A percentile compares a stretch with the other conserved stretches of the same genome.
Conservation (phyloP, 805 yeast species). For the Candida odintsovae region DNA sequence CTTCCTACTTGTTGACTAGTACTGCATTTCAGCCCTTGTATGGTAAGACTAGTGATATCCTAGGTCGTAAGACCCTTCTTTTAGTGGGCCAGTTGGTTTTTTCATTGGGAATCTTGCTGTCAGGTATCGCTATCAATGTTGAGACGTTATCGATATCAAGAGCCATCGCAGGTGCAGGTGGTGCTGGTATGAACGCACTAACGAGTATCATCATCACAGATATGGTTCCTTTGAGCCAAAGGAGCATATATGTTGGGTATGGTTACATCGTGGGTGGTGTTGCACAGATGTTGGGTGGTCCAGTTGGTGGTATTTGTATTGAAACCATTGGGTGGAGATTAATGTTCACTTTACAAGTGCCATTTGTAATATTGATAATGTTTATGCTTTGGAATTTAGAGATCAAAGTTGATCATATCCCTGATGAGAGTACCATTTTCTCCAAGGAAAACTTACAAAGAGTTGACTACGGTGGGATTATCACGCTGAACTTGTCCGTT, state of each 20-base stretch:
- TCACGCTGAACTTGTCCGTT: constrained; percentile 28
- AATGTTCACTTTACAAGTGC: constrained; percentile 38
- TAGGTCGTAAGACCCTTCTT: constrained; percentile 45
- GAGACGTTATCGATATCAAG: constrained; percentile 42
- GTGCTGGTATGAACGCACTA: constrained; percentile 48
- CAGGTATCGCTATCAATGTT: constrained; percentile 36
- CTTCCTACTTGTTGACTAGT: constrained; percentile 61
- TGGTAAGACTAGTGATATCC: constrained; percentile 64
- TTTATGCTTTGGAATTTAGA: constrained; percentile 26
- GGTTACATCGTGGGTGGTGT: constrained; percentile 33
- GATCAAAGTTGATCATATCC: constrained; percentile 23
- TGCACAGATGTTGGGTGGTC: constrained; percentile 39
- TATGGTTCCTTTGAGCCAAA: constrained; percentile 44
- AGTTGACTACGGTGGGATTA: constrained; percentile 38
- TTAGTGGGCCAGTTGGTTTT: constrained; percentile 39
- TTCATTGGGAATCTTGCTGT: constrained; percentile 37
- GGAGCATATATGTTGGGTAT: constrained; percentile 51
- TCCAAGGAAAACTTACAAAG: constrained; percentile 28
- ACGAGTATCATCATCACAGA: constrained; percentile 50
- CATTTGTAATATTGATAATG: constrained; percentile 26
- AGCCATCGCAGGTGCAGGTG: constrained; percentile 55
- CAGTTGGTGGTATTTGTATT: constrained; percentile 36
- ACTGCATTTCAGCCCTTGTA: constrained; percentile 72
- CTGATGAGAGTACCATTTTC: constrained; percentile 24
- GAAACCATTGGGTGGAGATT: constrained; percentile 38